phyloP scores from a whole-genome alignment of 164 flowering plant genomes.

The Kalanchoe fedtschenkoi region DNA sequence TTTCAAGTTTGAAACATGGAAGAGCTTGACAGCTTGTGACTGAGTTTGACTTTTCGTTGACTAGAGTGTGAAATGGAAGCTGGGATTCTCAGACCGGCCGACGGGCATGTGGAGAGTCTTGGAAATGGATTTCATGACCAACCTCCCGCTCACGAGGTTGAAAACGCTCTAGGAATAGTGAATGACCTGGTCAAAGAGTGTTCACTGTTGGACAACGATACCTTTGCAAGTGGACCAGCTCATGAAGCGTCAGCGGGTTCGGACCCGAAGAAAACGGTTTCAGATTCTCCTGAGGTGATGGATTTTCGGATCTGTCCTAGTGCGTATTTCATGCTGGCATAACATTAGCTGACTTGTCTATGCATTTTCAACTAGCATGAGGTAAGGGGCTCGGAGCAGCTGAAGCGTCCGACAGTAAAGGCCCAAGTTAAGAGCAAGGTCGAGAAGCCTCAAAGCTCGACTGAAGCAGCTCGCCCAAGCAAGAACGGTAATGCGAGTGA shows the following conservation, averaged over 20 bases:
- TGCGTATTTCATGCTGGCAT: background rate
- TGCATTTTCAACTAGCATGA: constrained; percentile 12
- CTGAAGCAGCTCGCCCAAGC: constrained; percentile 1
- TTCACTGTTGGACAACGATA: constrained; percentile 18
- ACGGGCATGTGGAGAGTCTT: constrained; percentile 19
- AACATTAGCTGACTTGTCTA: background rate
- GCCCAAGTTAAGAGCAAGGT: constrained; percentile 5
- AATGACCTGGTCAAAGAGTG: constrained; percentile 16
- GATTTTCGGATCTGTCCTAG: background rate
- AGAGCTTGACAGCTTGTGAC: background rate
- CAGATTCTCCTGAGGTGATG: background rate
- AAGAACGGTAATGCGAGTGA: background rate
- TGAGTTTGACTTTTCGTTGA: background rate
- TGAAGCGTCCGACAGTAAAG: constrained; percentile 16
- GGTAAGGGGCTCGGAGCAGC: constrained; percentile 15
- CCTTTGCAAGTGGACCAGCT: constrained; percentile 8
- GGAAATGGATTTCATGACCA: constrained; percentile 32
- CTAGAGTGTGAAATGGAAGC: constrained; percentile 35
- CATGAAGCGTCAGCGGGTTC: constrained; percentile 9
- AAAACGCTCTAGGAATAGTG: constrained; percentile 14
- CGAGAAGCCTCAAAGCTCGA: constrained; percentile 1
- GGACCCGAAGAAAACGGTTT: constrained; percentile 10
- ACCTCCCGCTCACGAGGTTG: constrained; percentile 11
- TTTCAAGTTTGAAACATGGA: background rate
- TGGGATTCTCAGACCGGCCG: constrained; percentile 13